These are phyloP conservation scores for Geotrichum phurueaensis DNA, from an alignment of 1,139 yeast species.

Conservation along the genomic window DNA sequence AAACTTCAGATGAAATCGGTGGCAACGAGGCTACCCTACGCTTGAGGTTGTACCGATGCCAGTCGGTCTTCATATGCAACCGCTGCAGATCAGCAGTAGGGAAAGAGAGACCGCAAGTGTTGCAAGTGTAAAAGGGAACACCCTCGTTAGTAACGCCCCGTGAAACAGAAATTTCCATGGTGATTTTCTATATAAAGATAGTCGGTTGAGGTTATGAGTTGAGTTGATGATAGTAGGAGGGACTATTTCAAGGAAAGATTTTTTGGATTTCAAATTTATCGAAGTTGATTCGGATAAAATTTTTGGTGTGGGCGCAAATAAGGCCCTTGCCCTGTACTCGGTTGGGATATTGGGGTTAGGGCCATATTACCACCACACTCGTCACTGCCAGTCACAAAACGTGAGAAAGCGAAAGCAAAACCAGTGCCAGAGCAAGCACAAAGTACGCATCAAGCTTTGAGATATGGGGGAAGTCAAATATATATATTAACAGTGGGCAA, in stretches of 20 bases:
- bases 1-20: slow-evolving; percentile 70
- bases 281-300: neutral
- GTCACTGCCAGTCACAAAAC: neutral
- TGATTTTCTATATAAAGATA: slow-evolving; percentile 1
- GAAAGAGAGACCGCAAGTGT: slow-evolving; percentile 78
- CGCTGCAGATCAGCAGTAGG: slow-evolving; percentile 76
- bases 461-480: neutral
- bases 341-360: neutral
- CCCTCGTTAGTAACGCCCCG: slow-evolving; percentile 20
- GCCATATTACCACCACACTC: neutral
- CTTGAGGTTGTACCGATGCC: slow-evolving; percentile 91
- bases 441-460: neutral
- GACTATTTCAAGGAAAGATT: neutral
- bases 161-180: slow-evolving; percentile 18
- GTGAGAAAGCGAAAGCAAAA: neutral
- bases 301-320: neutral
- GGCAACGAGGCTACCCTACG: slow-evolving; percentile 83
- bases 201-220: neutral
- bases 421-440: neutral
- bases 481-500: neutral
- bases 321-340: neutral
- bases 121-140: slow-evolving; percentile 54
- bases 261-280: neutral
- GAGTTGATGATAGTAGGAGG: neutral
- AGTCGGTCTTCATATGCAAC: slow-evolving; percentile 89